Evolutionary conservation across 257 asterid species (phyloP), one percentile per base, ranked within the genome.

Genomic region (Osmanthus fragrans): DNA sequence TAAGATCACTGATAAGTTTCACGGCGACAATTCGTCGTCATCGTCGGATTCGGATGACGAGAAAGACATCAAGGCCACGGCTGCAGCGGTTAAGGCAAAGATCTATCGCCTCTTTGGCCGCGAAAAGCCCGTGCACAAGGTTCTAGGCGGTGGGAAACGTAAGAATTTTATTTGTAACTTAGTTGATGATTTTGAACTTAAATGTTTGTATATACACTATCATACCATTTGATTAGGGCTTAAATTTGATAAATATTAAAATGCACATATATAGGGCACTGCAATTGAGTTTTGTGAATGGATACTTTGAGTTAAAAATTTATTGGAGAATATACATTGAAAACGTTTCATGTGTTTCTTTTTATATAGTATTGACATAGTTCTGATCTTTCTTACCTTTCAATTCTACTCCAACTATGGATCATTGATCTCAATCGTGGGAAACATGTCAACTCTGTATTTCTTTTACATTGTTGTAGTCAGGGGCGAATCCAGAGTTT

Each of bases 81-180:
- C 84, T 19, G 77, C 80, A 7, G 78, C 82, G 10, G 86, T 79
- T 65, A 93, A 91, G 81, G 77, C 89, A 37, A 89, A 88, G 92
- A 87, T 94, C 93, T 94, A 92, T 82, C 97, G 98, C 42, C 81
- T 92, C 23, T 92, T 92, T 58, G 98, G 97, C 78, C 89, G 97
- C 6, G 97, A 92, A 75, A 88, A 71, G 88, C 97, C 98, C 8
- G 89, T 94, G 42, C 97, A 92, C 85, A 85, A 83, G 87, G 91
- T 90, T 78, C 84, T 94, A 11, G 97, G 98, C 79, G 97, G 97
- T 39, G 98, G 98, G 84, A 94, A 94, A 80, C 88, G 98, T 94
- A 92, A 72, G 88, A 18, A 29, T 32, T 32, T 23, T n/a, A 5
- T 51, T 23, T 51, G 25, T 18, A 51, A 51, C 8, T 15, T 3